These are phyloP conservation scores for Stephanodiscus minutulus DNA, from an alignment of 108 stramenopile species.

Conservation along the genomic window DNA sequence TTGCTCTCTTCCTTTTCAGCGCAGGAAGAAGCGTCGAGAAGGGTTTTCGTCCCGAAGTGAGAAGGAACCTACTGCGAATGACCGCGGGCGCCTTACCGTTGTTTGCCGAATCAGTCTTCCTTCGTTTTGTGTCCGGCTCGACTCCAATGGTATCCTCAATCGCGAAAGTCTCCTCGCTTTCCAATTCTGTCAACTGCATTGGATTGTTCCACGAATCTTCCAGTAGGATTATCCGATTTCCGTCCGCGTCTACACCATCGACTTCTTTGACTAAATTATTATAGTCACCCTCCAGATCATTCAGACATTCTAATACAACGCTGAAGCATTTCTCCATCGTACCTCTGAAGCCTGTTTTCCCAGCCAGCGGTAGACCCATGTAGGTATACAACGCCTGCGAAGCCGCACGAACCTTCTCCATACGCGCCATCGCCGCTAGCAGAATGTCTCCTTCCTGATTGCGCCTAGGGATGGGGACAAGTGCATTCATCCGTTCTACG, in stretches of 20 bases:
- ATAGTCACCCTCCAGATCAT: slow-evolving; percentile 29
- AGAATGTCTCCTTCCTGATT: slow-evolving; percentile 32
- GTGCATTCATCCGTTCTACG: slow-evolving; percentile 26
- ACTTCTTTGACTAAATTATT: slow-evolving; percentile 26
- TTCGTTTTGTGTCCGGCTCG: slow-evolving; percentile 35
- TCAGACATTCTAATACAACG: slow-evolving; percentile 15
- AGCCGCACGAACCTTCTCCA: slow-evolving; percentile 37
- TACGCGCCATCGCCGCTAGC: slow-evolving; percentile 24
- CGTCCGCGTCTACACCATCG: slow-evolving; percentile 21
- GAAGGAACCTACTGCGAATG: slow-evolving; percentile 55
- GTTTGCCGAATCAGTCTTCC: slow-evolving; percentile 8
- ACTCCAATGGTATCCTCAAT: slow-evolving; percentile 17
- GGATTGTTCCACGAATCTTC: slow-evolving; percentile 84
- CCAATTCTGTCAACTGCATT: slow-evolving; percentile 41
- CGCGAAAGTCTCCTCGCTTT: slow-evolving; percentile 10
- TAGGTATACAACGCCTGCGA: slow-evolving; percentile 32
- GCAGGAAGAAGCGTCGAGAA: slow-evolving; percentile 68
- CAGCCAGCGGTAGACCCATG: slow-evolving; percentile 17
- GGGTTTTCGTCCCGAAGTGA: slow-evolving; percentile 55
- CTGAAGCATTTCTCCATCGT: slow-evolving; percentile 18
- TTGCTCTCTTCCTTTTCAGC: slow-evolving; percentile 65
- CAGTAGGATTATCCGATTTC: slow-evolving; percentile 40
- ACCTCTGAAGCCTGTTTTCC: slow-evolving; percentile 25
- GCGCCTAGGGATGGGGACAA: slow-evolving; percentile 31
- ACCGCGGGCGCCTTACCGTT: slow-evolving; percentile 15